These are phyloP conservation scores for Vitis hybrid DNA, from an alignment of 177 flowering plant genomes.

Conservation along the genomic window DNA sequence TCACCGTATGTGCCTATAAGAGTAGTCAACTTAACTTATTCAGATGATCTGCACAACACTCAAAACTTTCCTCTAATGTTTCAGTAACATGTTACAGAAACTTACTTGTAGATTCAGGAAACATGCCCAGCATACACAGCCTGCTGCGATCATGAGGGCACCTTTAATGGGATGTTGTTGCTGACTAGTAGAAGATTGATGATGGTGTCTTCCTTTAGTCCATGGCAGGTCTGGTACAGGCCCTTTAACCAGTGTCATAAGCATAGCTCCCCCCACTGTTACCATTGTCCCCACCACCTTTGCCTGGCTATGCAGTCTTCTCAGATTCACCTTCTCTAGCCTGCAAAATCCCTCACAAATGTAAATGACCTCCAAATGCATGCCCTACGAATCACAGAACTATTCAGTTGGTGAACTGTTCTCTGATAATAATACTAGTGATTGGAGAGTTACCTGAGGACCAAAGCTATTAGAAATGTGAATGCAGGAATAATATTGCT, in stretches of 20 bases:
- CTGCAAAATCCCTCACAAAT: constrained; percentile 21
- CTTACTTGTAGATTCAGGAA: constrained; percentile 59
- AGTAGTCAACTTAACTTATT: neutral
- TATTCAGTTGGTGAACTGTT: no score
- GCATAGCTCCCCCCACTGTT: constrained; percentile 61
- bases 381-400: no score
- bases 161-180: constrained; percentile 37
- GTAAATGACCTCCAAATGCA: neutral
- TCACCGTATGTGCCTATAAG: constrained; percentile 41
- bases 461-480: constrained; percentile 53
- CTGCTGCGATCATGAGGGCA: constrained; percentile 38
- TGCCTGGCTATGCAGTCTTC: constrained; percentile 42
- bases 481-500: constrained; percentile 57
- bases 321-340: constrained; percentile 52
- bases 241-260: constrained; percentile 58
- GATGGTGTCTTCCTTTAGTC: constrained; percentile 15
- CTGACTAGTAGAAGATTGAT: constrained; percentile 4
- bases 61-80: neutral
- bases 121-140: constrained; percentile 49
- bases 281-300: constrained; percentile 51
- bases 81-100: neutral
- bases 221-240: constrained; percentile 36
- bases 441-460: constrained; percentile 27
- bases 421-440: neutral
- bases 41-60: no score